A percentile compares a stretch with the other conserved stretches of the same genome.
Evolutionary conservation across 106 monocot genomes (phyloP).

Genomic region (Hemerocallis citrina): DNA sequence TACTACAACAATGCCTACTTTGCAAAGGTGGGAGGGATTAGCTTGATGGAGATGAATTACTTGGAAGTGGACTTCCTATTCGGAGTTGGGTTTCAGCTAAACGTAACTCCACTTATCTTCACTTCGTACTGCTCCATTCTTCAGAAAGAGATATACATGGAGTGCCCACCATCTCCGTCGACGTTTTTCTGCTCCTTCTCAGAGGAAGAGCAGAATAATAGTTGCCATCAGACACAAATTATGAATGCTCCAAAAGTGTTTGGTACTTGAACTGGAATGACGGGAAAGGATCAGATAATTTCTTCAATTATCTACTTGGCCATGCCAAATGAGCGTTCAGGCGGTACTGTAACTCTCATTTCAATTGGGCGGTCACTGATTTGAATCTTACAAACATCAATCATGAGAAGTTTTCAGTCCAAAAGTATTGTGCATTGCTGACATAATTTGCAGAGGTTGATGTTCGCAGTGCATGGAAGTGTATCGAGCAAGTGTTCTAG

Average conservation of each 20-base stretch:
- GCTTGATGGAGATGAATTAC: constrained; percentile 74
- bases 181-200: constrained; percentile 9
- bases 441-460: too few relatives aligned
- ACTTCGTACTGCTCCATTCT: constrained; percentile 58
- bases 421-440: too few relatives aligned
- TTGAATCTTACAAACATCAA: too few relatives aligned
- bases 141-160: constrained; percentile 42
- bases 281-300: too few relatives aligned
- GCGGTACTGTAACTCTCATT: too few relatives aligned
- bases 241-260: not conserved
- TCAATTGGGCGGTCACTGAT: too few relatives aligned
- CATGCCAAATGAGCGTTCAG: too few relatives aligned
- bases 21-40: constrained; percentile 83
- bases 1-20: constrained; percentile 86
- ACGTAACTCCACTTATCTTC: constrained; percentile 58
- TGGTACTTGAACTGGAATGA: too few relatives aligned
- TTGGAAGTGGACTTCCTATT: constrained; percentile 82
- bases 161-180: constrained; percentile 12
- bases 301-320: too few relatives aligned
- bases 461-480: too few relatives aligned
- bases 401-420: too few relatives aligned
- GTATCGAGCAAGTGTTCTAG: too few relatives aligned
- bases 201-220: constrained; percentile 17
- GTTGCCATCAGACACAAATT: constrained; percentile 10
- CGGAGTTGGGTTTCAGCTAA: constrained; percentile 58